Base-by-base conservation (phyloP, 495 filamentous ascomycete species). In the Podospora pseudoanserina region DNA sequence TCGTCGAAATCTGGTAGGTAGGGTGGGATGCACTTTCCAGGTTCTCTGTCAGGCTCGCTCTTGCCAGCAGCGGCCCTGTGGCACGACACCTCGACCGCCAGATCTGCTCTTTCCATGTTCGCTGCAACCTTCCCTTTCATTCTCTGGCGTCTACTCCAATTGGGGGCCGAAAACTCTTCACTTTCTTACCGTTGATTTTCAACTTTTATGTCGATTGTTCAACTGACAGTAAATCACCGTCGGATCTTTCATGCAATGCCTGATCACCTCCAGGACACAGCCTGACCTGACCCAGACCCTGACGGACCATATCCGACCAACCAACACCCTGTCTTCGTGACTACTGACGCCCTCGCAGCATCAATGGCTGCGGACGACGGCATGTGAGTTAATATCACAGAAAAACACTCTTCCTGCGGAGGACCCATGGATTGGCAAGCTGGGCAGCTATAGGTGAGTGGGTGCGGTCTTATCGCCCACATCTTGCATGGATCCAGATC, bases 401-500 rank as follows among this genome's bases (percentile, higher is more conserved):
- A 32, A 32, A 32, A 32, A 4, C 30, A 4, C 4, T 5, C 30
- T 32, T 32, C 30, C 30, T 32, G 30, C 30, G 30, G 4, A 32
- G 30, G 30, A 32, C 30, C 30, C 30, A 32, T 32, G 30, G 30
- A 32, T 32, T 32, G 30, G 3, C 30, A 32, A 32, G 30, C 30
- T 6, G 30, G 30, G 30, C 30, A 32, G 30, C 0, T 32, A 7
- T 32, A 32, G 30, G 30, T 32, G 30, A 32, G 30, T 32, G 30
- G 30, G 4, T 32, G 30, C 1, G 30, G 30, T 32, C 30, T 32
- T 32, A 32, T 32, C 30, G 30, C 30, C 32, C 30, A 49, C 61
- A 63, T 44, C 30, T 19, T 49, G 30, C 61, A 11, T 34, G 39
- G 39, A 61, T 56, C 65, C 62, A 66, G 68, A 66, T 67, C 62